phyloP scores from a whole-genome alignment of 2,329 filamentous ascomycete species.

The Penicillium expansum region DNA sequence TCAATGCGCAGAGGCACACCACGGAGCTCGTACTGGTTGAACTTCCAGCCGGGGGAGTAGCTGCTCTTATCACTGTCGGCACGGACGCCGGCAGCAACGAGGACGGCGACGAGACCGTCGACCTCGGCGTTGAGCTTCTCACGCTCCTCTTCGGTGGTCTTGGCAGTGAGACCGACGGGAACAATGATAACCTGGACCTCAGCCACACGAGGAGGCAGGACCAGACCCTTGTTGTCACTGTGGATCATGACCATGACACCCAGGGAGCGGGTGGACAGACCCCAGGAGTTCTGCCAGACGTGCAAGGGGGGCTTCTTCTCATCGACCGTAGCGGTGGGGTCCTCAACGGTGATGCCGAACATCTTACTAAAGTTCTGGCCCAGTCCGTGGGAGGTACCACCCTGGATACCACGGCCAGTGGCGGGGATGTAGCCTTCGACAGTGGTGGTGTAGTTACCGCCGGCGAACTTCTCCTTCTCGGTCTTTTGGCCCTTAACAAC shows the following conservation, averaged over 20 bases:
- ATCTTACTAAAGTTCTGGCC: slow-evolving; percentile 99
- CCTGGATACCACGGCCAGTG: slow-evolving; percentile 94
- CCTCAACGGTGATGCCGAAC: slow-evolving; percentile 97
- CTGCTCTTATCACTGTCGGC: slow-evolving; percentile 79
- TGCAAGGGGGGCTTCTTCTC: slow-evolving; percentile 76
- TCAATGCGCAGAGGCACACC: slow-evolving; percentile 92
- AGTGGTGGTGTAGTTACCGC: slow-evolving; percentile 93
- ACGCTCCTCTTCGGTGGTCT: slow-evolving; percentile 75
- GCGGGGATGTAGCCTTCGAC: slow-evolving; percentile 95
- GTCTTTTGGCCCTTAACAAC: slow-evolving; percentile 94
- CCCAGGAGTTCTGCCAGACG: slow-evolving; percentile 99
- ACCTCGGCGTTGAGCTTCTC: slow-evolving; percentile 73
- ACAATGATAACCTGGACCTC: slow-evolving; percentile 84
- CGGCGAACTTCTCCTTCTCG: slow-evolving; percentile 96
- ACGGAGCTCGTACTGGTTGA: slow-evolving; percentile 98
- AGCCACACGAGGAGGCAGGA: slow-evolving; percentile 85
- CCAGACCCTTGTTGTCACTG: slow-evolving; percentile 90
- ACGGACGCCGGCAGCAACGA: slow-evolving; percentile 73
- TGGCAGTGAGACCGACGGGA: slow-evolving; percentile 89
- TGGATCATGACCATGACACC: slow-evolving; percentile 99
- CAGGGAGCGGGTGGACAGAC: slow-evolving; percentile 92
- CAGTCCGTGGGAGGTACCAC: slow-evolving; percentile 87
- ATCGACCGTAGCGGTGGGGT: slow-evolving; percentile 67
- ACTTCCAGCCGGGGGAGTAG: slow-evolving; percentile 94
- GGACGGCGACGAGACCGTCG: slow-evolving; percentile 64